Evolutionary conservation across 805 yeast genomes (phyloP), one percentile per base, ranked within the genome.

Genomic region (Ogataea nonfermentans): DNA sequence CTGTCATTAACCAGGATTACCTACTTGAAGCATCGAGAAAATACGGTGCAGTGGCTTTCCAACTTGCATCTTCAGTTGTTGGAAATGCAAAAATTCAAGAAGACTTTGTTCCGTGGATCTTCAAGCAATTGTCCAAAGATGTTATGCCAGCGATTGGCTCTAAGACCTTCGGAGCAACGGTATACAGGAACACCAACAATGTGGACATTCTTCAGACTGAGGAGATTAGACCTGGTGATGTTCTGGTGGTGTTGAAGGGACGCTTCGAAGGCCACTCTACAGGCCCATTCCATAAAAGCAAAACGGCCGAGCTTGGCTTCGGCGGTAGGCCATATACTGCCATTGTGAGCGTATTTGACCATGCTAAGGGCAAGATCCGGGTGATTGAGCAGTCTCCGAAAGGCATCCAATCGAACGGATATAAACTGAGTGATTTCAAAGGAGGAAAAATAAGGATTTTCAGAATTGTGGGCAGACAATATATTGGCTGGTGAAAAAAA

Each of bases 181-280:
- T 84, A 45, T 89, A 81, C 62, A 66, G 70, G 47, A 84, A 74
- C 48, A 62, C 74, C 43, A 71, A 70, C 53, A 72, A 78, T 31
- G 52, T 68, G 2, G 67, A 70, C 6, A 73, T 78, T 6, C 63
- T 71, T 11, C 79, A 74, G 49, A 53, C 64, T 22, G 88, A 78
- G 39, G 84, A 79, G 28, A 74, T 89, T 39, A 71, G 75, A 33
- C 81, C 95, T 0, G 99, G 99, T 44, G 98, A 93, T 60, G 71
- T 91, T 8, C 62, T 88, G 29, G 84, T 88, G 36, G 74, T 88
- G 46, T 76, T 81, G 52, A 79, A 79, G 40, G 96, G 88, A 6
- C 74, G 74, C 44, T 90, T 91, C 63, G 78, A 75, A 46, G 76
- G 80, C 6, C 86, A 81, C 50, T 72, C 73, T 37, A 74, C 79